These are phyloP conservation scores for Globisporangium ultimum DNA, from an alignment of 352 stramenopile species.

Conservation along the genomic window DNA sequence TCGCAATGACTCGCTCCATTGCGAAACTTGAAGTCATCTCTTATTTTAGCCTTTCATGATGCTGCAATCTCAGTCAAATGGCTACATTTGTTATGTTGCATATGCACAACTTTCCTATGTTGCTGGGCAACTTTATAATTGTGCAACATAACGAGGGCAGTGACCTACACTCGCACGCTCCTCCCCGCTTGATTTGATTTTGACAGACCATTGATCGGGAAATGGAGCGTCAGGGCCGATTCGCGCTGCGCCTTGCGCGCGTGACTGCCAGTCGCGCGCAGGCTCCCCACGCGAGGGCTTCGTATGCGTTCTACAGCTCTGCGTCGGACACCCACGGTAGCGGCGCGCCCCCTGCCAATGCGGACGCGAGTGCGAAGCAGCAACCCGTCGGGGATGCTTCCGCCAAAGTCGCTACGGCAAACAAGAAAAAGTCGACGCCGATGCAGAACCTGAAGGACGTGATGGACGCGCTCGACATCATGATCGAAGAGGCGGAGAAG, in stretches of 20 bases:
- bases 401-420: neutral
- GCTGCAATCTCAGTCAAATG: no score
- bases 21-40: no score
- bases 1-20: no score
- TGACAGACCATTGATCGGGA: no score
- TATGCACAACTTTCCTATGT: no score
- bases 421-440: conserved; percentile 39
- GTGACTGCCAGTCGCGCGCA: neutral
- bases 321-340: neutral
- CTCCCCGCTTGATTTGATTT: no score
- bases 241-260: neutral
- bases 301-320: conserved; percentile 2
- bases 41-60: no score
- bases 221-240: neutral
- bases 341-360: neutral
- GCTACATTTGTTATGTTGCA: no score
- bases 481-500: conserved; percentile 82
- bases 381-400: neutral
- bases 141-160: no score
- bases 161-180: no score
- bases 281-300: neutral
- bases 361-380: neutral
- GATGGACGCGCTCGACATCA: conserved; percentile 71
- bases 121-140: no score
- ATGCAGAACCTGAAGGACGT: conserved; percentile 74